phyloP scores from a whole-genome alignment of 208 protist species.

The Wallacemonas rigidus region DNA sequence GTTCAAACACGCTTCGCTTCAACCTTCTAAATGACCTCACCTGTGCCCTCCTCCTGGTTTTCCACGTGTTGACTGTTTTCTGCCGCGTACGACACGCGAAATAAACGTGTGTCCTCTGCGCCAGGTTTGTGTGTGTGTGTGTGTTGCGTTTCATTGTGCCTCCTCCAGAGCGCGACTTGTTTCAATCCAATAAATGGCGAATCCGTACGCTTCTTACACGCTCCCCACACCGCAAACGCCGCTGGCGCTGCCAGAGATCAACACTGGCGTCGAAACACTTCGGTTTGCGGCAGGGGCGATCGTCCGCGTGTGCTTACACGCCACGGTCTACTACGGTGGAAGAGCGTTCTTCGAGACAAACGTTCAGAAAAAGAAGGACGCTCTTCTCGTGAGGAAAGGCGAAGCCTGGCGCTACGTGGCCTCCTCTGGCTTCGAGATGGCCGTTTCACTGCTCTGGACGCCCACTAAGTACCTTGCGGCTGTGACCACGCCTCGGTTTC shows the following conservation, averaged over 20 bases:
- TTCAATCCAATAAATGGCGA: background rate
- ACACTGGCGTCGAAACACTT: conserved; percentile 49
- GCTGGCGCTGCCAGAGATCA: conserved; percentile 51
- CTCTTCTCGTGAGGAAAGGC: conserved; percentile 22
- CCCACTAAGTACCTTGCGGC: conserved; percentile 76
- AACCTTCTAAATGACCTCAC: too few relatives aligned
- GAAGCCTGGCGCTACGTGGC: conserved; percentile 55
- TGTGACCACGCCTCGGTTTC: conserved; percentile 72
- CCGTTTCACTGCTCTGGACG: conserved; percentile 57
- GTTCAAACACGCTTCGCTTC: too few relatives aligned
- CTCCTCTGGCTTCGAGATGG: conserved; percentile 58
- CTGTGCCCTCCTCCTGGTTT: too few relatives aligned
- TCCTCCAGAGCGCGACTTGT: too few relatives aligned
- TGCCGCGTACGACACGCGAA: too few relatives aligned
- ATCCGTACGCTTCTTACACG: conserved; percentile 1
- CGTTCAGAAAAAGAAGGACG: conserved; percentile 41
- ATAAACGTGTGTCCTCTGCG: too few relatives aligned
- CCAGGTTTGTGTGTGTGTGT: too few relatives aligned
- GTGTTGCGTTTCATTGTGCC: too few relatives aligned
- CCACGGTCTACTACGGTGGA: conserved; percentile 60
- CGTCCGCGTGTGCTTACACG: conserved; percentile 65
- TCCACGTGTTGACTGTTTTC: too few relatives aligned
- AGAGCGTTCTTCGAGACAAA: conserved; percentile 45
- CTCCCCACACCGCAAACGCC: conserved; percentile 19
- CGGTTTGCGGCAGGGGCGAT: conserved; percentile 66